A percentile compares a stretch with the other conserved stretches of the same genome.
These are phyloP conservation scores for Brassica cretica DNA, from an alignment of 345 rosid species.

Conservation along the genomic window DNA sequence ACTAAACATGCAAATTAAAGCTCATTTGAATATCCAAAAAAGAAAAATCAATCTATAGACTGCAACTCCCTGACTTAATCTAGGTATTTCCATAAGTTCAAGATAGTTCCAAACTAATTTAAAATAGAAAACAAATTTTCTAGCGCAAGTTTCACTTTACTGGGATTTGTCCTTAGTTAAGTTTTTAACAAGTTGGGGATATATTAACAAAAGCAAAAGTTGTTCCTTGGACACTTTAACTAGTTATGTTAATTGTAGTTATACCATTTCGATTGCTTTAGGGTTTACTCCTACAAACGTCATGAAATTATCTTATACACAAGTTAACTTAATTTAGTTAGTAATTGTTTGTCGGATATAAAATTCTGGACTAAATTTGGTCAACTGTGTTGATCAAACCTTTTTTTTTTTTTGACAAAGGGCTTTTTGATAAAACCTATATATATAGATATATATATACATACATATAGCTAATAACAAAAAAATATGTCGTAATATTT, in stretches of 20 bases:
- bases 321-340: neutral
- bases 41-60: too few species aligned
- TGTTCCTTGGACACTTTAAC: neutral
- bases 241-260: neutral
- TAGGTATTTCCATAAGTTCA: too few species aligned
- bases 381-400: neutral
- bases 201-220: neutral
- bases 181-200: neutral
- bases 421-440: neutral
- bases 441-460: neutral
- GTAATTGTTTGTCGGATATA: neutral
- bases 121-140: too few species aligned
- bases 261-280: constrained; percentile 17
- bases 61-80: too few species aligned
- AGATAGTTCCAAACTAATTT: too few species aligned
- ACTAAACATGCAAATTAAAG: too few species aligned
- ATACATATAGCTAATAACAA: neutral
- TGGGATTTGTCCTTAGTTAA: too few species aligned
- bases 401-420: neutral
- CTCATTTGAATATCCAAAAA: too few species aligned
- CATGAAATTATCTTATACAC: neutral
- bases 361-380: neutral
- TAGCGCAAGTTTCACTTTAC: too few species aligned
- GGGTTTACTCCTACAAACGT: constrained; percentile 6
- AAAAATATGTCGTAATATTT: neutral